Evolutionary conservation across 2,329 filamentous ascomycete genomes (phyloP), one percentile per base, ranked within the genome.

Genomic region (Penicillium concentricum): DNA sequence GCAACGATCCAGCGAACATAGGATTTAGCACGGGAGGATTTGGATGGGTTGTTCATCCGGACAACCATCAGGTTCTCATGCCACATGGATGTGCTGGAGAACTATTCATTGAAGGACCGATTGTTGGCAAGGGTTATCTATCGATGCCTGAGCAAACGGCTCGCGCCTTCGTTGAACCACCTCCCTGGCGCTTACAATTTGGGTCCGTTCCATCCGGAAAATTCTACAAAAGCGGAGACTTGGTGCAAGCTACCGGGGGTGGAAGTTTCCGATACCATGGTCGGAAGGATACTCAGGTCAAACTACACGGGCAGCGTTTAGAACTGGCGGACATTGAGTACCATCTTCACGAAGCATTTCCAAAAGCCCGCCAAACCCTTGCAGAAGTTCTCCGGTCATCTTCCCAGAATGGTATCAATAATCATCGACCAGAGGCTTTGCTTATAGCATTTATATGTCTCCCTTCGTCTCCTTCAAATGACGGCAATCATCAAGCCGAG

Each of bases 31-130:
- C 53, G 7, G 53, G 53, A 1, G 32, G 53, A 10, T 13, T 8
- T 39, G 53, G 53, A 22, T 56, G 53, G 53, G 46, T 56, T 12
- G 46, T 56, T 38, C 10, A 54, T 22, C 52, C 44, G 2, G 37
- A 54, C 5, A 22, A 54, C 24, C 45, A 54, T 28, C 13, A 26
- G 10, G 13, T 30, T 4, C 45, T 54, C 12, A 54, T 54, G 52
- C 52, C 52, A 16, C 16, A 32, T 10, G 53, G 53, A 18, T 56
- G 53, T 34, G 8, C 47, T 1, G 53, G 53, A 15, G 53, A 56
- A 24, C 16, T 56, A 10, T 8, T 56, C 7, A 56, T 56, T 2
- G 53, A 56, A 28, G 53, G 53, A 24, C 20, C 15, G 7, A 35
- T 18, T 6, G 38, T 51, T 26, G 38, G 49, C 0, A n/a, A 43